phyloP scores from a whole-genome alignment of 331 rosid species.

The Quercus phellos region DNA sequence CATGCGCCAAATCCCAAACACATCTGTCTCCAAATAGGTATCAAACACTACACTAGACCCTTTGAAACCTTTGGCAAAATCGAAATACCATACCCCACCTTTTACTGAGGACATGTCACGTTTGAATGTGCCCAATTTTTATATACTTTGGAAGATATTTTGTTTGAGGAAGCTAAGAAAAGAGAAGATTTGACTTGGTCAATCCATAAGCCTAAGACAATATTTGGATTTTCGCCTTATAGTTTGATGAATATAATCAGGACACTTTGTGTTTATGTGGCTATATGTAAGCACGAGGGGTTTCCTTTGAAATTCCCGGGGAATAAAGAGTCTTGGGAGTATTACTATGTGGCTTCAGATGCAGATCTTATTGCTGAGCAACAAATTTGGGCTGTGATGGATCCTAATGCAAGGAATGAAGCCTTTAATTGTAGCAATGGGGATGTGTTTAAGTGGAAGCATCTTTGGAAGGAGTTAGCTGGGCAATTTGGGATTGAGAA shows the following conservation, averaged over 20 bases:
- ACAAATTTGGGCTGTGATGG: conserved; percentile 61
- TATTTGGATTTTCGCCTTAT: conserved; percentile 59
- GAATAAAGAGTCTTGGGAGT: conserved; percentile 40
- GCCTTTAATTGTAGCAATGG: conserved; percentile 58
- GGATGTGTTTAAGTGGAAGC: conserved; percentile 64
- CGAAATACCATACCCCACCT: conserved; percentile 33
- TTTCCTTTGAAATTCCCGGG: conserved; percentile 45
- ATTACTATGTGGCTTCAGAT: conserved; percentile 30
- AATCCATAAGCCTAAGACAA: conserved; percentile 41
- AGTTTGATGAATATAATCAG: conserved; percentile 55
- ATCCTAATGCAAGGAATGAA: conserved; percentile 56
- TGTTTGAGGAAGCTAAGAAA: conserved; percentile 37
- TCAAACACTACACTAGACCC: conserved; percentile 42
- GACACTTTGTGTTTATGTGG: conserved; percentile 38
- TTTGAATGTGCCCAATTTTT: conserved; percentile 47
- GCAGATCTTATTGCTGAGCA: conserved; percentile 64
- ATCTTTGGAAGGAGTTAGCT: conserved; percentile 61
- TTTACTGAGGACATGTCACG: conserved; percentile 58
- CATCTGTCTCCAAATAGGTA: conserved; percentile 51
- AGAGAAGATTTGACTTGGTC: conserved; percentile 50
- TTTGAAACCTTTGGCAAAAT: conserved; percentile 26
- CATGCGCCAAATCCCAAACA: conserved; percentile 58
- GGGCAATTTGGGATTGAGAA: conserved; percentile 60
- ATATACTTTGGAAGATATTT: conserved; percentile 42
- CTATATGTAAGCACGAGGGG: conserved; percentile 58